phyloP scores from a whole-genome alignment of 1,284 basidiomycete genomes.

The Tilletia indica region DNA sequence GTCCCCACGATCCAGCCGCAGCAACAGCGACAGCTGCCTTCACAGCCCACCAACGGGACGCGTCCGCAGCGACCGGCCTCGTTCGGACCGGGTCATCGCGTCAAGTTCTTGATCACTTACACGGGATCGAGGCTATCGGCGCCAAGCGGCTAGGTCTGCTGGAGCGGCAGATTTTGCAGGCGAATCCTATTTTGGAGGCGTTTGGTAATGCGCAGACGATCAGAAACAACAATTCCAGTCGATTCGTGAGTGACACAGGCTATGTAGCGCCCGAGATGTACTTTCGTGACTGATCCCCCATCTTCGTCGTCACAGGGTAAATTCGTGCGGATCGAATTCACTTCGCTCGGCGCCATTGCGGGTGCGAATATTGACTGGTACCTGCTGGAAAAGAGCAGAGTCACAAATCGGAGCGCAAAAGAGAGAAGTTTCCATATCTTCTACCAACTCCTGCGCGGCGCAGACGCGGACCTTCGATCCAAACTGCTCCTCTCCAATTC shows the following conservation, averaged over 20 bases:
- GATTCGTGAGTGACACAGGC: constrained; percentile 62
- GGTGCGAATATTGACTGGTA: constrained; percentile 99
- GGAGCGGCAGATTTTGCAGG: constrained; percentile 94
- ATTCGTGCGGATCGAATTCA: constrained; percentile 94
- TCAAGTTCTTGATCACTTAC: constrained; percentile 44
- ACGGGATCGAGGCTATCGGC: constrained; percentile 37
- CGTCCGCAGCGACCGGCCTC: constrained; percentile 28
- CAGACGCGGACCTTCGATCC: constrained; percentile 56
- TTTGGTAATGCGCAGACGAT: constrained; percentile 99
- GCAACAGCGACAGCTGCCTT: neutral
- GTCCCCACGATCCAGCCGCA: constrained; percentile 1
- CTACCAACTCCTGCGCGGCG: constrained; percentile 69
- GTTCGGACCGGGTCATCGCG: constrained; percentile 35
- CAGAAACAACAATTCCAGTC: constrained; percentile 97
- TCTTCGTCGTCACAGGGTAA: constrained; percentile 64
- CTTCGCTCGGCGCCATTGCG: constrained; percentile 87
- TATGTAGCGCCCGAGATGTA: neutral
- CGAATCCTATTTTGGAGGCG: constrained; percentile 95
- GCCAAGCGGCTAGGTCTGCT: constrained; percentile 70
- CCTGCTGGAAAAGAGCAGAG: constrained; percentile 92
- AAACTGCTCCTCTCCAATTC: constrained; percentile 69
- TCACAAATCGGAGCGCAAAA: constrained; percentile 58
- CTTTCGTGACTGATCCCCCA: too few species aligned
- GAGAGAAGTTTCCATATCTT: constrained; percentile 97
- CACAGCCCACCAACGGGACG: constrained; percentile 15